These are phyloP conservation scores for Eimeria praecox DNA, from an alignment of 169 alveolate species.

Conservation along the genomic window DNA sequence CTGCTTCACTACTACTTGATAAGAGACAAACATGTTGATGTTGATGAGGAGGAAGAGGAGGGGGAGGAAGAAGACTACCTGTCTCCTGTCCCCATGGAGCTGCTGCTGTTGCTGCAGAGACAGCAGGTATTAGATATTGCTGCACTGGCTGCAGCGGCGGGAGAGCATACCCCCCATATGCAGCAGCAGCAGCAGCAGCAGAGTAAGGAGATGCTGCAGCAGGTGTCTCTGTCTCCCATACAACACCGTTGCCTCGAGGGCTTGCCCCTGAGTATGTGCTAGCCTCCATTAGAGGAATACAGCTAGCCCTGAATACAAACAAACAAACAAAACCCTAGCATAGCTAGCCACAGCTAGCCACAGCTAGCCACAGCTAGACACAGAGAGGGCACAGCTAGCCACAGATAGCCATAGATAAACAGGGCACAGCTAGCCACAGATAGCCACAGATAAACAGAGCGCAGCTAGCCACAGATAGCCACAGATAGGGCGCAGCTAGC, in stretches of 20 bases:
- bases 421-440: neutral
- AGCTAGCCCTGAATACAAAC: neutral
- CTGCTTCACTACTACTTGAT: neutral
- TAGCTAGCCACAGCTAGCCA: conserved; percentile 9
- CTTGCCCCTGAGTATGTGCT: neutral
- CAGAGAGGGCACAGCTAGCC: neutral
- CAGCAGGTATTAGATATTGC: neutral
- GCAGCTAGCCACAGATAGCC: neutral
- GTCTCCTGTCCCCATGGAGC: no score
- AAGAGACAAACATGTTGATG: no score
- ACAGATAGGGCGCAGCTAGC: neutral
- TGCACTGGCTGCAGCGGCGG: neutral
- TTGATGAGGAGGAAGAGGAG: no score
- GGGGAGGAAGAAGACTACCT: no score
- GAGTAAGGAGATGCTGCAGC: neutral
- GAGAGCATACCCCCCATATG: no score
- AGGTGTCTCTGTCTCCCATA: neutral
- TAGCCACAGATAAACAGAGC: neutral
- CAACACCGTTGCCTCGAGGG: neutral
- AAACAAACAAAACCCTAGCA: neutral
- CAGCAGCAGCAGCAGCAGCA: neutral
- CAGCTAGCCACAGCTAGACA: neutral
- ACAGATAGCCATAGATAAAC: neutral
- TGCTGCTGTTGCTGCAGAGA: neutral
- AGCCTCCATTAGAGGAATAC: neutral